Evolutionary conservation across 495 filamentous ascomycete genomes (phyloP), one percentile per base, ranked within the genome.

Genomic region (Aspergillus saccharolyticus): DNA sequence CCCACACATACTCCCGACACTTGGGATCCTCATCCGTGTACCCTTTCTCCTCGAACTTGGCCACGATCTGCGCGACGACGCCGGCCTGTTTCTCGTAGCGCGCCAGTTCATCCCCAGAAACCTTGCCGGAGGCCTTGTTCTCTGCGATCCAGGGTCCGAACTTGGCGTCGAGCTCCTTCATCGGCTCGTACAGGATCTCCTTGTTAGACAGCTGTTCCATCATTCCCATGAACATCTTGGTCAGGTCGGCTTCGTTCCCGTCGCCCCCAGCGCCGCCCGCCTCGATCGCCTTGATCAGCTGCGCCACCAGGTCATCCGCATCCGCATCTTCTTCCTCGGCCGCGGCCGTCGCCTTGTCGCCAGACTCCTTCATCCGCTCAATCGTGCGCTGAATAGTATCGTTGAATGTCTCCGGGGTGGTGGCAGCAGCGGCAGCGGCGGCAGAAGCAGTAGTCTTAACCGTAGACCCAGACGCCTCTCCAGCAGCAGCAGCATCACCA

Each of bases 201-300:
- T 96, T 97, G 66, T 94, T 95, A 1, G 94, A 97, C 55, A 98
- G 77, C 70, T 98, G 91, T 71, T 97, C 90, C 92, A 98, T 97
- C 90, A 97, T 96, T 24, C 87, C 89, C 77, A 95, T 78, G 28
- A 97, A 80, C 85, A 97, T 88, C 72, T 94, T 92, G 22, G 87
- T 89, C 63, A 97, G 87, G 58, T 96, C 91, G 55, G 92, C 91
- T 19, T 97, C 91, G 54, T 78, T 80, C 17, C 82, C 86, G 16
- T 79, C 84, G 16, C 84, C 87, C 4, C 74, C 81, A 1, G 82
- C 77, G 1, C 80, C 59, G 17, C 52, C 51, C 9, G 79, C 81
- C 50, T 80, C 77, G 60, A 89, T 82, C 52, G 90, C 87, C 70
- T 92, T 94, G 58, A 97, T 73, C 73, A 97, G 83, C 68, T 94